Base-by-base conservation (phyloP, 2,329 filamentous ascomycete species). In the Canariomyces notabilis region DNA sequence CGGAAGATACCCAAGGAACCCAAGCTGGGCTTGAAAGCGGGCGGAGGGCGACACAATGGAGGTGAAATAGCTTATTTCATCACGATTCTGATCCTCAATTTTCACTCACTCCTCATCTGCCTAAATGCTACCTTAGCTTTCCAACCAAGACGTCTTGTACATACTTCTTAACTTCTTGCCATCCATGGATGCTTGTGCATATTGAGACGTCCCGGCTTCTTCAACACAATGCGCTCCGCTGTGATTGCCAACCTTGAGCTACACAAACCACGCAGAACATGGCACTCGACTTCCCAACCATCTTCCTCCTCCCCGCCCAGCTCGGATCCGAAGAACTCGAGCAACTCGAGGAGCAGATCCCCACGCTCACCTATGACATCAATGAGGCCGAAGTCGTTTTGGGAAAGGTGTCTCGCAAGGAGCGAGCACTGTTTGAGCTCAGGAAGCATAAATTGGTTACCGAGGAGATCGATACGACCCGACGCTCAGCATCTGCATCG, bases 341-440 rank as follows among this genome's bases (percentile, higher is more conserved):
- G 40, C 65, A 74, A 23, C 62, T 88, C 12, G 83, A 89, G 61
- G 76, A 81, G 20, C 74, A 74, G 18, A 76, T 94, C 8, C 70
- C 75, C 4, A 75, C 73, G 0, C 62, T 93, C 43, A 90, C 87
- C 0, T 83, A 84, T 48, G 79, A 91, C 62, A 71, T 85, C 42
- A 71, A 73, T 12, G 85, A 91, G 63, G 89, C 89, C 1, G 73
- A 77, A 4, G 64, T 96, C 3, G 72, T 95, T 2, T 63, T 97
- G 22, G 89, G 86, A 2, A 87, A 82, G 54, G 75, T 95, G 26
- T 73, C 74, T 1, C 83, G 79, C 45, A 82, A 79, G 53, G 76
- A 80, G 57, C 77, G 91, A 15, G 88, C 88, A 1, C 73, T 78
- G 37, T 82, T 94, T 57, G 91, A 97, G 65, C 69, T 97, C 50